Percentiles rank a stretch among this genome's conserved stretches.
Conservation (phyloP, 1,284 basidiomycete species). For the Marasmius oreades region DNA sequence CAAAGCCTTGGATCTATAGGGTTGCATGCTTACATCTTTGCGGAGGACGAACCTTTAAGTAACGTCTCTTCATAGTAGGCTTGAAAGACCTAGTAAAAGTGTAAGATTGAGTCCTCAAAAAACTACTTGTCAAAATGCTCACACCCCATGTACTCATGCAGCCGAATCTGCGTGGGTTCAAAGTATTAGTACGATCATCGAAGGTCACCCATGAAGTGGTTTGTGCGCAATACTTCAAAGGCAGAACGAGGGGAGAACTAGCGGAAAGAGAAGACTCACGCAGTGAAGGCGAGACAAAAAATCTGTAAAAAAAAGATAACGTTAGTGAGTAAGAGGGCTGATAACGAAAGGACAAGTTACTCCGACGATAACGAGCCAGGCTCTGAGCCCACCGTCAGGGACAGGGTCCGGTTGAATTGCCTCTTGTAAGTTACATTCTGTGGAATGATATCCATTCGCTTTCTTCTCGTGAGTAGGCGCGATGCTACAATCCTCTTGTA, state of each 20-base stretch:
- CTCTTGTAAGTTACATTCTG: too few species aligned
- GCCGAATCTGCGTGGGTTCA: background rate
- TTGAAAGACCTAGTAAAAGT: constrained; percentile 29
- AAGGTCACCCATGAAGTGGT: too few species aligned
- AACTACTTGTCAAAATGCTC: too few species aligned
- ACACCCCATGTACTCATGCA: constrained; percentile 2
- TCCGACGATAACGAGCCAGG: background rate
- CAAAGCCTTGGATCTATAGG: too few species aligned
- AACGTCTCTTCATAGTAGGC: constrained; percentile 45
- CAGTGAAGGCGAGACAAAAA: background rate
- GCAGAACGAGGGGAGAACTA: background rate
- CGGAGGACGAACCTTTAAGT: constrained; percentile 38
- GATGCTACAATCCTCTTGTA: background rate
- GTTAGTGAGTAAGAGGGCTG: background rate
- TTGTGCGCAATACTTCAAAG: too few species aligned
- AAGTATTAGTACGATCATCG: background rate
- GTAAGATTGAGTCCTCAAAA: background rate
- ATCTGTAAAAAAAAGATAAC: background rate
- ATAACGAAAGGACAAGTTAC: background rate
- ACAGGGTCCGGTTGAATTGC: background rate
- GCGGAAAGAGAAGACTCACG: background rate
- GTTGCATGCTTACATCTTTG: constrained; percentile 48
- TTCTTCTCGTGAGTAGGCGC: background rate
- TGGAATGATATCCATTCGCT: background rate
- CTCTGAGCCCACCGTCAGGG: background rate